Evolutionary conservation across 73 alveolate species (phyloP), one percentile per base, ranked within the genome.

Genomic region (Paramecium primaurelia): DNA sequence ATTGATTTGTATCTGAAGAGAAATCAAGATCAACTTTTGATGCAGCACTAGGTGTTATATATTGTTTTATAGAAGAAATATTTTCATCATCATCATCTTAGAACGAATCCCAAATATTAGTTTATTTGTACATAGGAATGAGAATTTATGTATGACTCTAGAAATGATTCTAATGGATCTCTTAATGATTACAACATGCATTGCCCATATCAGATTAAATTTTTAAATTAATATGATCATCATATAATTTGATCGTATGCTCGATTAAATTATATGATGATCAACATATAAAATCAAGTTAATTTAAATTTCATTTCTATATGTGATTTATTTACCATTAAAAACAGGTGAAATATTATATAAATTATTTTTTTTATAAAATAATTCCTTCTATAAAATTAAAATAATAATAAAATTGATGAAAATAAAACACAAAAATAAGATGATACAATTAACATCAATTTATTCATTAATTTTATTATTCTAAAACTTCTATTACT

Each of bases 401-500:
- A 22, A 22, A 22, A 22, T 22, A 22, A 22, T 54, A 16, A 18
- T 18, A 18, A 54, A 54, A 54, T 54, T 54, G 32, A 54, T 54
- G 69, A 54, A 54, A 54, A 4, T 18, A 54, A 4, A 49, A 54
- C 6, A 49, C 59, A 16, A 16, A 51, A 54, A 54, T 54, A 54
- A 54, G 69, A n/a, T 54, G 69, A 54, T 54, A 16, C 28, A 18
- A 54, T 54, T 54, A 54, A 54, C 28, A 54, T 18, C 69, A 54
- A 54, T 54, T 12, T 49, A 49, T 49, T 49, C 60, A 49, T 49
- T 16, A 3, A n/a, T 59, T 64, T 34, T 64, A 14, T 64, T 28
- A 64, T n/a, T 64, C 84, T 26, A 64, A 28, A 64, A 64, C 84
- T 34, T 64, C 87, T 3, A 73, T n/a, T 12, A 73, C 87, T 73